Base-by-base conservation (phyloP, 305 asterid genomes). In the Euphrasia arctica region DNA sequence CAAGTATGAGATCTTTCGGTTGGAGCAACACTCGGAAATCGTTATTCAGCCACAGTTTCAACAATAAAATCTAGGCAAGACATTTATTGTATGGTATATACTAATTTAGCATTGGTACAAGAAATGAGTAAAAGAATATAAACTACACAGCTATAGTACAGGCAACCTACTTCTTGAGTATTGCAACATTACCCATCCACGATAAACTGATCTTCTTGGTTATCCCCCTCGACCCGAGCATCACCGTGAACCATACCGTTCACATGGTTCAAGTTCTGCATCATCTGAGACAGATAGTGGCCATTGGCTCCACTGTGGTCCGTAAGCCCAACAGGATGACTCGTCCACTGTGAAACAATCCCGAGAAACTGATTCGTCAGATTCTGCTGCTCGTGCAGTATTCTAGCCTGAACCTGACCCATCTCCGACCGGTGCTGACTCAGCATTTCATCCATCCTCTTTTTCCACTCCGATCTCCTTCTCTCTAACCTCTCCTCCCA, bases 201-300 rank as follows among this genome's bases (percentile, higher is more conserved):
- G 36, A 92, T 92, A 67, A 92, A 92, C 82, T 89, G 91, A 67
- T 89, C 98, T 75, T 87, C 97, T 80, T 92, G 98, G 74, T 82
- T 79, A 73, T 89, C 95, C 13, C 80, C 95, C 62, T 83, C 97
- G 9, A 89, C 96, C 55, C 89, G 83, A 14, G 89, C 73, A 81
- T 92, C 96, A 9, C 79, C 98, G 48, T 89, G 92, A 60, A 83
- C 91, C 87, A 91, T 79, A 13, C 82, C 84, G 51, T 79, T 86
- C 14, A 79, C 85, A 66, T 91, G 95, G 71, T 89, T 92, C 86
- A 91, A 77, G 66, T 83, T 91, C 79, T 87, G 98, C 78, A 92
- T 89, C 97, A 89, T 89, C 81, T 92, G 97, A 36, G 97, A 84
- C 52, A 92, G 74, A 70, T 92, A 92, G 76, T 87, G 96, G 75